Percentiles rank a stretch among this genome's conserved stretches.
Conservation (phyloP, 2,329 filamentous ascomycete species). For the Monilinia fructicola region DNA sequence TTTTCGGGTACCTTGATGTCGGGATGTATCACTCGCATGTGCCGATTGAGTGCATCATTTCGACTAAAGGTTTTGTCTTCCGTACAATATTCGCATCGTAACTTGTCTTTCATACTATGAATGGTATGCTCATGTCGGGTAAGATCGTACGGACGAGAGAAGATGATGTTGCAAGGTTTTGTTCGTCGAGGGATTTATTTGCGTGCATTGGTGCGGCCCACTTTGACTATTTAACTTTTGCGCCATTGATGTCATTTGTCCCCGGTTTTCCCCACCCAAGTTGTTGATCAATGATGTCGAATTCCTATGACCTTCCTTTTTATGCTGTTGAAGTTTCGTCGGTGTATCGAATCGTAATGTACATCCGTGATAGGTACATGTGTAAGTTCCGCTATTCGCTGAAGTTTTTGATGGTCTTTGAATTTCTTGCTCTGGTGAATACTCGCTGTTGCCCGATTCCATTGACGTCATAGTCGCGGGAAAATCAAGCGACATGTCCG, state of each 20-base stretch:
- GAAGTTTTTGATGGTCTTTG: slow-evolving; percentile 59
- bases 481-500: slow-evolving; percentile 38
- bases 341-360: slow-evolving; percentile 85
- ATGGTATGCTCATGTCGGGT: slow-evolving; percentile 97
- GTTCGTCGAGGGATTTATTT: slow-evolving; percentile 90
- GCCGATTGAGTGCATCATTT: slow-evolving; percentile 88
- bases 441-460: slow-evolving; percentile 44
- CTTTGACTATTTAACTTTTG: slow-evolving; percentile 76
- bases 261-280: slow-evolving; percentile 30
- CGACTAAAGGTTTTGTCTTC: slow-evolving; percentile 97
- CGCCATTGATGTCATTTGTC: slow-evolving; percentile 51
- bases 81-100: slow-evolving; percentile 86
- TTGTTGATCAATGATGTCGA: slow-evolving; percentile 53
- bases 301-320: slow-evolving; percentile 80
- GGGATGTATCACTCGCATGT: slow-evolving; percentile 92
- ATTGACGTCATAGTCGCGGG: slow-evolving; percentile 42
- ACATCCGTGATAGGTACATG: slow-evolving; percentile 93
- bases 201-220: slow-evolving; percentile 88
- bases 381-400: slow-evolving; percentile 86
- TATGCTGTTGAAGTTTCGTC: slow-evolving; percentile 86
- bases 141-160: slow-evolving; percentile 93
- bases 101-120: slow-evolving; percentile 95
- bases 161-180: slow-evolving; percentile 95
- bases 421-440: slow-evolving; percentile 37
- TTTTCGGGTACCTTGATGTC: slow-evolving; percentile 62